Base-by-base conservation (phyloP, 2,329 filamentous ascomycete genomes). In the Fusarium equiseti region DNA sequence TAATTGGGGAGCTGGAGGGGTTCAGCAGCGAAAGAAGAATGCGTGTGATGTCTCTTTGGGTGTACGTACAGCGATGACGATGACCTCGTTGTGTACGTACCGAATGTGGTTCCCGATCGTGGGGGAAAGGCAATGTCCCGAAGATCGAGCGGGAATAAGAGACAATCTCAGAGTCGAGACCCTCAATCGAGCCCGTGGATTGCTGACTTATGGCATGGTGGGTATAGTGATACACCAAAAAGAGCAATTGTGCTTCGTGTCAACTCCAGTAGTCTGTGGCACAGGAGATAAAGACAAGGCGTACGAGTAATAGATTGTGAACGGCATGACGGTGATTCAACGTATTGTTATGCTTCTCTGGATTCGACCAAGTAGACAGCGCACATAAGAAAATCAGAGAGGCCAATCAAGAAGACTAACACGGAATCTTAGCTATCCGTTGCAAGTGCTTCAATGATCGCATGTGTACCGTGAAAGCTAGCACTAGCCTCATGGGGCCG, bases 91-190 rank as follows among this genome's bases (percentile, higher is more conserved):
- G n/a, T 32, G 16, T 62, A 53, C 43, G 40, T 52, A 45, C 29
- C 26, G 10, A 38, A 31, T 18, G 40, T 54, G 24, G 51, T 29
- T 24, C 27, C 31, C 51, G 63, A 71, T 71, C 50, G 45, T 71
- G 54, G 40, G 35, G 42, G 12, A 57, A 43, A 48, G 40, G 50
- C 44, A 49, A 26, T 38, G 45, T 38, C 20, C 46, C 29, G 32
- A 44, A 54, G 59, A 68, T 71, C 68, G 54, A 49, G 44, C 45
- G 44, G 48, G 35, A 66, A 54, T 50, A 46, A 63, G 38, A 53
- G 26, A 42, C 7, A 55, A n/a, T 20, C 12, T 22, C 22, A 53
- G 10, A 50, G 13, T 46, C 45, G 24, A 58, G 63, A 57, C 54
- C 29, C 15, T 38, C 10, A 20, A 31, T 22, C 52, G 24, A 45